These are phyloP conservation scores for Persicaria tinctoria DNA, from an alignment of 148 eudicot species.

Conservation along the genomic window DNA sequence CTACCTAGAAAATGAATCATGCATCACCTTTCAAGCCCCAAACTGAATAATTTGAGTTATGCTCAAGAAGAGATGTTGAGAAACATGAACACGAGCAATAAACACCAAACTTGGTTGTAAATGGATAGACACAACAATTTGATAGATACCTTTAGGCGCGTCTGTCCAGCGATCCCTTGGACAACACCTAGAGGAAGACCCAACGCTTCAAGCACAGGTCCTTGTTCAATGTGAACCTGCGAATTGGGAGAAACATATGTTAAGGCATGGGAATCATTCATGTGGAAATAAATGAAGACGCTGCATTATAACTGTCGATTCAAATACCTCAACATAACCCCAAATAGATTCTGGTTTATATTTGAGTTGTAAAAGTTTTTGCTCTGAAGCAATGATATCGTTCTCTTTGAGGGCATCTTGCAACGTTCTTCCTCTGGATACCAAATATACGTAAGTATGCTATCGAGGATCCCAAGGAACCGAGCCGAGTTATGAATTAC, in stretches of 20 bases:
- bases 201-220: slow-evolving; percentile 77
- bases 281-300: background rate
- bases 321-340: slow-evolving; percentile 85
- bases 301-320: background rate
- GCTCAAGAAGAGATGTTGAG: background rate
- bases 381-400: slow-evolving; percentile 46
- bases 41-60: background rate
- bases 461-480: slow-evolving; percentile 8
- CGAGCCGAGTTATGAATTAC: slow-evolving; percentile 12
- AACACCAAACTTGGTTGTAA: background rate
- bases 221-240: slow-evolving; percentile 97
- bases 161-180: slow-evolving; percentile 96
- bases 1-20: background rate
- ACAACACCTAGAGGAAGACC: slow-evolving; percentile 95
- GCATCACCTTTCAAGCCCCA: background rate
- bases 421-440: slow-evolving; percentile 73
- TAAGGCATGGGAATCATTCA: background rate
- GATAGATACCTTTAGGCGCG: slow-evolving; percentile 62
- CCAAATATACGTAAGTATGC: slow-evolving; percentile 16
- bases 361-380: slow-evolving; percentile 53
- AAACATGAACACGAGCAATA: background rate
- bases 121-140: background rate
- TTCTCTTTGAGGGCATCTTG: slow-evolving; percentile 59
- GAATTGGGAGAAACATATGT: background rate
- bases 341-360: slow-evolving; percentile 76